Conservation (phyloP, 2,329 filamentous ascomycete species). For the Thelonectria olida region DNA sequence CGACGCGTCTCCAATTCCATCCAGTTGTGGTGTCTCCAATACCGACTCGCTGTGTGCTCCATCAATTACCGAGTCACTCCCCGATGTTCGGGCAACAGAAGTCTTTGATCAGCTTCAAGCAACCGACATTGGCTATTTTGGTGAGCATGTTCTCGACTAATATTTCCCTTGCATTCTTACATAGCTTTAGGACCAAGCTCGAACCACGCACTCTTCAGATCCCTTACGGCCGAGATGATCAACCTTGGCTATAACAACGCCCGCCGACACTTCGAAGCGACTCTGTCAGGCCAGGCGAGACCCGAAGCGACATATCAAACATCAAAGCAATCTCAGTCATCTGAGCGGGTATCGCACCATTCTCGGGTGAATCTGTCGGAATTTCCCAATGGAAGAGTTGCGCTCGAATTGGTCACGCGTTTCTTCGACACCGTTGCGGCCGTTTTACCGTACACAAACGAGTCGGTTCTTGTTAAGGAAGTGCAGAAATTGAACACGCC, state of each 20-base stretch:
- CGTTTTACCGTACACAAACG: slow-evolving; percentile 38
- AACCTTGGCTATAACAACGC: slow-evolving; percentile 35
- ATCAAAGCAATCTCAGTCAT: not conserved
- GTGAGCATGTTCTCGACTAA: slow-evolving; percentile 16
- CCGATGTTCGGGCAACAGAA: slow-evolving; percentile 41
- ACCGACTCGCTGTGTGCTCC: not conserved
- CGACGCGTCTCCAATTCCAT: not conserved
- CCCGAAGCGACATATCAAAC: not conserved
- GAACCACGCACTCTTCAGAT: slow-evolving; percentile 44
- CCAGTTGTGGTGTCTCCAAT: not conserved
- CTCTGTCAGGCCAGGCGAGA: not conserved
- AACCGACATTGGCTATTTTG: slow-evolving; percentile 41
- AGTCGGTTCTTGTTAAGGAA: slow-evolving; percentile 32
- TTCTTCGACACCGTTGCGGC: slow-evolving; percentile 44
- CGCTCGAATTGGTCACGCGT: slow-evolving; percentile 19
- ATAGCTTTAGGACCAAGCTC: slow-evolving; percentile 39
- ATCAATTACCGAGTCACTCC: slow-evolving; percentile 31
- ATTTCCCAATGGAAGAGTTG: not conserved
- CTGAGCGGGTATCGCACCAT: not conserved
- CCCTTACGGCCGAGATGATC: slow-evolving; percentile 40
- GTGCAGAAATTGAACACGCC: slow-evolving; percentile 23
- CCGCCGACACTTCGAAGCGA: not conserved
- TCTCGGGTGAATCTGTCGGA: not conserved
- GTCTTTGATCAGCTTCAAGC: slow-evolving; percentile 41
- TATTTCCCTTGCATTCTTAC: not conserved